A percentile compares a stretch with the other conserved stretches of the same genome.
Conservation (phyloP, 1,139 yeast genomes). For the Groenewaldozyma auringiensis region DNA sequence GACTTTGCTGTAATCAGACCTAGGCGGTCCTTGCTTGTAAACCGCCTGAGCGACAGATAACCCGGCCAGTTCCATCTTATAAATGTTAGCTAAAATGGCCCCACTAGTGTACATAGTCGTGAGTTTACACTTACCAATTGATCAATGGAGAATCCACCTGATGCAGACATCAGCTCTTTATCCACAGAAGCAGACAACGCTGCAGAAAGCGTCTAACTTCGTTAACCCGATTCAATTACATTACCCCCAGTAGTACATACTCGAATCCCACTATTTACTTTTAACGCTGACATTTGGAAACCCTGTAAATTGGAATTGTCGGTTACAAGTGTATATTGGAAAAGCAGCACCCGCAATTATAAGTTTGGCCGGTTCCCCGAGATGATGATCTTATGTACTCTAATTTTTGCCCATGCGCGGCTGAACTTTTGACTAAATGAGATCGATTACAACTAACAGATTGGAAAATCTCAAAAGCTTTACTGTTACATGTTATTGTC, state of each 20-base stretch:
- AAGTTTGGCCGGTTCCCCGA: too few species aligned
- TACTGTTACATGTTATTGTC: too few species aligned
- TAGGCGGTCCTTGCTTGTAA: conserved; percentile 55
- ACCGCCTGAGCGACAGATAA: conserved; percentile 87
- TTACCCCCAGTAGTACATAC: not conserved
- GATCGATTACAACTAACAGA: too few species aligned
- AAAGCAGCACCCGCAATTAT: too few species aligned
- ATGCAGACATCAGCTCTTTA: conserved; percentile 74
- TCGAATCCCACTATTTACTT: not conserved
- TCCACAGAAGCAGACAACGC: conserved; percentile 74
- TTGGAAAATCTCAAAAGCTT: too few species aligned
- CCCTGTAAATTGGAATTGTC: too few species aligned
- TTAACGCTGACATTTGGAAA: not conserved
- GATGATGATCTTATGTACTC: too few species aligned
- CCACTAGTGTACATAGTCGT: not conserved
- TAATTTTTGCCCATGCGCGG: too few species aligned
- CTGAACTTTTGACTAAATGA: too few species aligned
- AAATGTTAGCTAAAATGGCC: conserved; percentile 2
- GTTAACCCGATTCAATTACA: too few species aligned
- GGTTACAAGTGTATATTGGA: too few species aligned
- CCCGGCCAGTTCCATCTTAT: conserved; percentile 87
- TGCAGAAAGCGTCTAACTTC: conserved; percentile 35
- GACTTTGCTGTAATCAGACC: conserved; percentile 35
- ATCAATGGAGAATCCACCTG: conserved; percentile 75
- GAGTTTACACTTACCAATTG: conserved; percentile 44